Base-by-base conservation (phyloP, 2,329 filamentous ascomycete species). In the Aspergillus transmontanensis region DNA sequence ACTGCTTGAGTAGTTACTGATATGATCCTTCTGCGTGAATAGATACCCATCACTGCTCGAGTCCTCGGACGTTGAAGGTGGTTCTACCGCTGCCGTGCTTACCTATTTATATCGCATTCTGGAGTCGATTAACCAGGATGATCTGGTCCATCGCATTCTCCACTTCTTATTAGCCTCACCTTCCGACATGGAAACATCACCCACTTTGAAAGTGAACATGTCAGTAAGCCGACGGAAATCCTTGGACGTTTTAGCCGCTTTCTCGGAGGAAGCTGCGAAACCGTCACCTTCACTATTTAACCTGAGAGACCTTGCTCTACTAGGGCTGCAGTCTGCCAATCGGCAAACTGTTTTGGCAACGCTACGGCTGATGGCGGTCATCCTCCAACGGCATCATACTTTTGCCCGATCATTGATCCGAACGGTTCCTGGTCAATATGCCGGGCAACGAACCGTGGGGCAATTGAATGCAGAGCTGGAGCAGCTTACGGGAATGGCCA, bases 11-110 rank as follows among this genome's bases (percentile, higher is more conserved):
- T n/a, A 12, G 32, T 58, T 14, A n/a, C 43, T 55, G 19, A 45
- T 19, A 12, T 51, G 7, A 56, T 26, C 5, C 43, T 51, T 11
- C 16, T 32, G 9, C 19, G 10, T 51, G 19, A 23, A 3, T 67
- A 95, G 92, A 80, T 97, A 99, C 75, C 95, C 95, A 2, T 99
- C 96, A 1, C 83, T 99, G 36, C 85, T 99, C 16, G 94, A 99
- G 78, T 99, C 95, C 11, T 98, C 95, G 1, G 95, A 99, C 80
- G 91, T 96, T 45, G 94, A 98, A 78, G 95, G 94, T 68, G 95
- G 95, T 59, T 99, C 95, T 7, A 97, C 95, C 0, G 93, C 98
- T 26, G 95, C 95, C 4, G 95, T 99, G 14, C 84, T 98, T 66
- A 97, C 94, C 2, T 98, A 99, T 76, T 84, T 99, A 41, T 90